Evolutionary conservation across 306 rosid species (phyloP).

Genomic region (Mimosa bimucronata): DNA sequence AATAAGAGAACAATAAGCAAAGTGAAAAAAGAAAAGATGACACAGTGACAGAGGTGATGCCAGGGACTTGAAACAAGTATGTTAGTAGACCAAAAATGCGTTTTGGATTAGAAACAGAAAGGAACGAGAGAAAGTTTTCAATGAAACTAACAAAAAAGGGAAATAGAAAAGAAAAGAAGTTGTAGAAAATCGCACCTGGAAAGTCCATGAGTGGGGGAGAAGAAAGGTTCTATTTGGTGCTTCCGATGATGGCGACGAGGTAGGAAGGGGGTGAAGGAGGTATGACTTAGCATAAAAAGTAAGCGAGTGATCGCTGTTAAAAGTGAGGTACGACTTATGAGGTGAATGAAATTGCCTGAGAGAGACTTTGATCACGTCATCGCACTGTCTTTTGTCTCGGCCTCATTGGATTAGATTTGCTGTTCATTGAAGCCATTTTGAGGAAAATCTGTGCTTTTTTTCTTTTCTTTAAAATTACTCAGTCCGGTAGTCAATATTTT

Average conservation of each 20-base stretch:
- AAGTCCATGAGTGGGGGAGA: constrained; percentile 28
- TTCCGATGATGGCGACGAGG: constrained; percentile 37
- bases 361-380: constrained; percentile 55
- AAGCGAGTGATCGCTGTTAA: constrained; percentile 38
- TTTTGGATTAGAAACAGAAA: constrained; percentile 48
- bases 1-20: constrained; percentile 1
- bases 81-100: constrained; percentile 11
- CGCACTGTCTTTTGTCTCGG: constrained; percentile 2
- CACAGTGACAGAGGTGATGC: not conserved
- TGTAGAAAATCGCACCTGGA: constrained; percentile 33
- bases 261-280: not conserved
- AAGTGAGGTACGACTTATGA: constrained; percentile 6
- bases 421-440: not conserved
- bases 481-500: too few species aligned
- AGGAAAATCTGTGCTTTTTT: not conserved
- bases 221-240: constrained; percentile 9
- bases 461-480: too few species aligned
- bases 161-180: not conserved
- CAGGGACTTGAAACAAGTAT: constrained; percentile 18
- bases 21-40: constrained; percentile 25
- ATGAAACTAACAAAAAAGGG: not conserved
- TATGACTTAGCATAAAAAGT: constrained; percentile 34
- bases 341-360: constrained; percentile 29
- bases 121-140: constrained; percentile 42
- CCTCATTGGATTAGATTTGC: not conserved